Conservation (phyloP, 139 green algal species). For the Volvox africanus region DNA sequence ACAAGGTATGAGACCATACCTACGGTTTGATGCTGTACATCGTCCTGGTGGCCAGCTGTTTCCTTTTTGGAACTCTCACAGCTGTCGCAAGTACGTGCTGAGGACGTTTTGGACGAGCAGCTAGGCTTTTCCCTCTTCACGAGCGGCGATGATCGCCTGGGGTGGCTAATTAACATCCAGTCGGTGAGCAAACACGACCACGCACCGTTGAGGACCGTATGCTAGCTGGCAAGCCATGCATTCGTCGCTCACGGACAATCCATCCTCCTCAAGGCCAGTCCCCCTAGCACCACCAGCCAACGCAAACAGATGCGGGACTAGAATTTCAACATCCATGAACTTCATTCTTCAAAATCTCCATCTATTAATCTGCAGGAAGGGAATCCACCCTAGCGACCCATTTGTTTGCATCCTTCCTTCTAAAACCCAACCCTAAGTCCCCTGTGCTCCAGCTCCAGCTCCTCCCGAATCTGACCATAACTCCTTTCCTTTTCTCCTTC, state of each 20-base stretch:
- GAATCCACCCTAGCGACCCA: too few relatives aligned
- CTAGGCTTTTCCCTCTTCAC: conserved; percentile 86
- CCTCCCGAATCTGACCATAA: not conserved
- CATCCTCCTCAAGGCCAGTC: too few relatives aligned
- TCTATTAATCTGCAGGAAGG: too few relatives aligned
- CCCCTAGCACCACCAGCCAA: too few relatives aligned
- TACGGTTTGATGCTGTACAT: not conserved
- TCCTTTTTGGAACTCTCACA: conserved; percentile 12
- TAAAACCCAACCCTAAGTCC: too few relatives aligned
- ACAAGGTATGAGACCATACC: not conserved
- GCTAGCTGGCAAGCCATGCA: too few relatives aligned
- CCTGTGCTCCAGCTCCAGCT: too few relatives aligned
- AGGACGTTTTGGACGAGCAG: conserved; percentile 77
- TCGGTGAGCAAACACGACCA: conserved; percentile 64
- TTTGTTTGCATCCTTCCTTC: too few relatives aligned
- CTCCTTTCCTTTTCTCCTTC: not conserved
- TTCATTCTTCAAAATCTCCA: too few relatives aligned
- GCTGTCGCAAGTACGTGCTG: conserved; percentile 62
- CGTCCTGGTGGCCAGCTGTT: not conserved
- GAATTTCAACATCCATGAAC: too few relatives aligned
- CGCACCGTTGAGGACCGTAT: not conserved
- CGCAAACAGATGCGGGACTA: too few relatives aligned
- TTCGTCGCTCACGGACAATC: too few relatives aligned
- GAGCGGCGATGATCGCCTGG: conserved; percentile 80
- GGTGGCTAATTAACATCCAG: conserved; percentile 96